A percentile compares a stretch with the other conserved stretches of the same genome.
Conservation (phyloP, 177 flowering plant species). For the Vitis hybrid region DNA sequence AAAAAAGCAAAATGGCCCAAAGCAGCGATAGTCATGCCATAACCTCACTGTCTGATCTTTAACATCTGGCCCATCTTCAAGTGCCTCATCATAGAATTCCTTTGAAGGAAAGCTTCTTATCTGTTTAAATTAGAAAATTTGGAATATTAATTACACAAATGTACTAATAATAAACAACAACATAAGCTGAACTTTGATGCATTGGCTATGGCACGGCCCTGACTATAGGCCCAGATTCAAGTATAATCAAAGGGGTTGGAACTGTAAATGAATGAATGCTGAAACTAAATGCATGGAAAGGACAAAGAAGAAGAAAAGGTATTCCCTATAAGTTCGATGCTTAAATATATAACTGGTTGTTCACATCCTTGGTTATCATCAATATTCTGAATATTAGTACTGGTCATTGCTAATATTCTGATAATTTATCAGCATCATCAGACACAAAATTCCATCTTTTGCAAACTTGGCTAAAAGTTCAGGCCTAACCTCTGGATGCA, state of each 20-base stretch:
- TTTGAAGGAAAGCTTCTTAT: conserved; percentile 88
- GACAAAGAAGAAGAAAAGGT: too few species aligned
- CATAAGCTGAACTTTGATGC: too few species aligned
- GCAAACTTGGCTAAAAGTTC: background rate
- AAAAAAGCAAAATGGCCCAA: conserved; percentile 96
- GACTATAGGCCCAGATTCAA: background rate
- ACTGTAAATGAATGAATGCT: too few species aligned
- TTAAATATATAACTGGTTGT: too few species aligned
- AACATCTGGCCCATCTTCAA: conserved; percentile 82
- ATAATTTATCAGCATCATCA: too few species aligned
- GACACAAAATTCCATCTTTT: background rate
- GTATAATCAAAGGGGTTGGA: background rate
- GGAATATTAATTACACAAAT: background rate
- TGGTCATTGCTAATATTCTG: too few species aligned
- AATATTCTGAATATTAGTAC: too few species aligned
- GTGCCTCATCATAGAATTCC: conserved; percentile 74
- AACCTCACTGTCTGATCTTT: conserved; percentile 49
- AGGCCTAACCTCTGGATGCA: conserved; percentile 88
- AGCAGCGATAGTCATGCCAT: conserved; percentile 83
- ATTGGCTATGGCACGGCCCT: background rate
- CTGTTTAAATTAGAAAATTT: conserved; percentile 29
- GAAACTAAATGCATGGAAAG: too few species aligned
- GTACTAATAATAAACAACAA: background rate
- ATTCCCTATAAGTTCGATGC: too few species aligned
- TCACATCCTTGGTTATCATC: too few species aligned